These are phyloP conservation scores for Backusella macrospora DNA, from an alignment of 192 early-diverging fungal genomes.

Conservation along the genomic window DNA sequence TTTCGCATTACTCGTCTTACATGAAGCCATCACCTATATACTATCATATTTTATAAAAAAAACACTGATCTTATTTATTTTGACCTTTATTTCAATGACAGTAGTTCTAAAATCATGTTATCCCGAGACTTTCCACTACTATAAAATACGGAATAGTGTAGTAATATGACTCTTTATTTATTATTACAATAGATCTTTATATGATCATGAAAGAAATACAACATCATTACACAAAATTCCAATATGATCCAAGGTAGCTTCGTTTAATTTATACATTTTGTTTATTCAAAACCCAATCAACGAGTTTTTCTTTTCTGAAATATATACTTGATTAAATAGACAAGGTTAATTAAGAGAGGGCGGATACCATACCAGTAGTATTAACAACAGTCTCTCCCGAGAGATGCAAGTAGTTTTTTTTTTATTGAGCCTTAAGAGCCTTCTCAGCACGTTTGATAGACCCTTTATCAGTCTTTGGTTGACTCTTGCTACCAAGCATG, in stretches of 20 bases:
- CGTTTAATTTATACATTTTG: constrained; percentile 12
- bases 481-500: constrained; percentile 32
- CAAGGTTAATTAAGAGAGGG: neutral
- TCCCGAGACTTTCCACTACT: no score
- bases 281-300: neutral
- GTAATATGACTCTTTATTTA: no score
- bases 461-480: constrained; percentile 49
- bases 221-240: no score
- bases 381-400: neutral
- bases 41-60: no score
- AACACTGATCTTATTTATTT: no score
- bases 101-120: no score
- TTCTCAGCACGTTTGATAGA: constrained; percentile 57
- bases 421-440: constrained; percentile 37
- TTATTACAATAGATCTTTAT: no score
- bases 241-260: neutral
- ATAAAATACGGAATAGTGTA: no score
- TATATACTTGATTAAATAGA: neutral
- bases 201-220: no score
- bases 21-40: no score
- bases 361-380: neutral
- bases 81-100: no score
- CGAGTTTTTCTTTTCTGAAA: neutral
- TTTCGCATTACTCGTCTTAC: no score
- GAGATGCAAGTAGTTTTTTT: neutral